Base-by-base conservation (phyloP, 2,329 filamentous ascomycete genomes). In the Pseudogymnoascus sp. region DNA sequence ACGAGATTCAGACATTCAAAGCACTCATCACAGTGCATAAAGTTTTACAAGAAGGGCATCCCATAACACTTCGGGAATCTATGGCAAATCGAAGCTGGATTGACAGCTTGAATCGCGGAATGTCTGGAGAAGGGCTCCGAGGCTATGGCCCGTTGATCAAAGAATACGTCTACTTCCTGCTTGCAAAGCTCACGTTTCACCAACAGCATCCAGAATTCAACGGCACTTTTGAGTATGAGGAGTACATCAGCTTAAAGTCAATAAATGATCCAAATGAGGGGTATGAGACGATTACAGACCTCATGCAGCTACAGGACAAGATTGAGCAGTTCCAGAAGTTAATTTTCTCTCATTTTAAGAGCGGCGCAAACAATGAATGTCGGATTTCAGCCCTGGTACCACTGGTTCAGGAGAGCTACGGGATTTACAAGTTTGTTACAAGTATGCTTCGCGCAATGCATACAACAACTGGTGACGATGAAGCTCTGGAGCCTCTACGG, bases 391-490 rank as follows among this genome's bases (percentile, higher is more conserved):
- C 95, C 1, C 79, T 99, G 62, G 93, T 97, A 21, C 91, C 93
- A 2, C 80, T 99, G 46, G 95, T 99, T 2, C 91, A 96, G 74
- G 95, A 99, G 79, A 97, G 92, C 75, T 99, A 97, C 76, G 95
- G 95, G 59, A 97, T 99, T 69, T 99, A 99, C 82, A 97, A 97
- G 77, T 99, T 99, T 75, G 93, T 97, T 68, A 99, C 95, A 0
- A 99, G 95, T 88, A 99, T 99, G 95, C 78, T 99, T 66, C 86
- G 95, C 63, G 95, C 95, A 14, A 97, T 99, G 93, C 93, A 99
- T 75, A 93, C 90, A 2, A 92, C 91, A 56, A 95, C 95, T 11
- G 93, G 95, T 63, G 95, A 99, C 71, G 90, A 96, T 67, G 95
- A 97, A 65, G 93, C 92, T 5, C 82, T 99, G 56, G 88, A 93